A percentile compares a stretch with the other conserved stretches of the same genome.
phyloP scores from a whole-genome alignment of 306 rosid genomes.

The Castanea sativa region DNA sequence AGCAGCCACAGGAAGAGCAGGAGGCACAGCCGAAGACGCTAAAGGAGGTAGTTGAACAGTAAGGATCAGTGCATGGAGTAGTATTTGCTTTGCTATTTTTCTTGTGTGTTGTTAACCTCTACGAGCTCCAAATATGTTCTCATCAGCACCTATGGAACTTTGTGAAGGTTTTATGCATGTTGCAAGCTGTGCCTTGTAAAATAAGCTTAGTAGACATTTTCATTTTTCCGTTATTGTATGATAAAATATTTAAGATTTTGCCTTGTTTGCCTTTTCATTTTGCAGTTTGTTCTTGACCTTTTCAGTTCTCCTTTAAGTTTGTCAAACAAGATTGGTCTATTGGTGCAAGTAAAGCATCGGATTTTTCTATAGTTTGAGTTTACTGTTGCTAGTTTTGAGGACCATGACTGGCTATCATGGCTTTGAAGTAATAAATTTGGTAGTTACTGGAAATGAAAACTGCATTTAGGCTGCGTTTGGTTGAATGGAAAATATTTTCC shows the following conservation, averaged over 20 bases:
- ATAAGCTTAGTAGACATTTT: constrained; percentile 23
- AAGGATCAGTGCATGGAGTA: constrained; percentile 7
- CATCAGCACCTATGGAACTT: neutral
- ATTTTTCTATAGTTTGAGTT: neutral
- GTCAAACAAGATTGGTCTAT: neutral
- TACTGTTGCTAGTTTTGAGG: neutral
- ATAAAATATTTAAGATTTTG: constrained; percentile 14
- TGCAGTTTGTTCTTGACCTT: neutral
- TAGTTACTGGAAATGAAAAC: neutral
- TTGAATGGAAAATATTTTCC: no score
- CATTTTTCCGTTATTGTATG: neutral
- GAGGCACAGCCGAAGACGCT: constrained; percentile 60
- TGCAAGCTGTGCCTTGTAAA: constrained; percentile 19
- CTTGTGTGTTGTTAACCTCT: neutral
- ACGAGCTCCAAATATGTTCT: constrained; percentile 2
- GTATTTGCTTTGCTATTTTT: neutral
- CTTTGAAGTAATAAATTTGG: neutral
- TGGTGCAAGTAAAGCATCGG: neutral
- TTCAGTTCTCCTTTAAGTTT: neutral
- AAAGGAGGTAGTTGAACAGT: constrained; percentile 12
- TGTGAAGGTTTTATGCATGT: constrained; percentile 12
- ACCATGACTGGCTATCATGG: neutral
- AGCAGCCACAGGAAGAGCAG: constrained; percentile 62
- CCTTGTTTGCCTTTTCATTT: constrained; percentile 17
- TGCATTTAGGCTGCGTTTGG: no score